Percentiles rank a stretch among this genome's conserved stretches.
These are phyloP conservation scores for Amborella trichopoda DNA, from an alignment of 164 flowering plant genomes.

Conservation along the genomic window DNA sequence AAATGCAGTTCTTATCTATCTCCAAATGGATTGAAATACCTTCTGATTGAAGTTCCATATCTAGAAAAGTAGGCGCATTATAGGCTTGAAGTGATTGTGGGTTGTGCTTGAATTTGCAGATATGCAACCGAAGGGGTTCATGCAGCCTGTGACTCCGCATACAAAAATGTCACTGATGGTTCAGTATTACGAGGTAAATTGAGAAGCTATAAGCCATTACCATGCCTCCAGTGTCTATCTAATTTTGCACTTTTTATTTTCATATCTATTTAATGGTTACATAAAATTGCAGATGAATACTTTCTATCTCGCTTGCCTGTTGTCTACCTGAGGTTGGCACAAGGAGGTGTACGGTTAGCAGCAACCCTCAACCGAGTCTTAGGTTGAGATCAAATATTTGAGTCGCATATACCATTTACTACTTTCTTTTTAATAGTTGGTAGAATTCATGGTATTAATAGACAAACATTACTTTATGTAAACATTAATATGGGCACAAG, in stretches of 20 bases:
- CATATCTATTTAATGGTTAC: neutral
- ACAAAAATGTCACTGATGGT: constrained; percentile 50
- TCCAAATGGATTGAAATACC: too few relatives aligned
- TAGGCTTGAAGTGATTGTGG: too few relatives aligned
- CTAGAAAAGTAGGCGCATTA: too few relatives aligned
- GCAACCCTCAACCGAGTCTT: constrained; percentile 75
- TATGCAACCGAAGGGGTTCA: constrained; percentile 77
- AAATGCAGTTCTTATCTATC: too few relatives aligned
- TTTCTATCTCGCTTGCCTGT: constrained; percentile 55
- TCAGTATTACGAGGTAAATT: constrained; percentile 56
- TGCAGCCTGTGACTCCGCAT: constrained; percentile 58
- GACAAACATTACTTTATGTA: too few relatives aligned
- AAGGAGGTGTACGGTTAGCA: constrained; percentile 77
- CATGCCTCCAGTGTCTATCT: neutral
- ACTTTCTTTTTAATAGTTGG: too few relatives aligned
- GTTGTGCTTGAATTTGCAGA: constrained; percentile 38
- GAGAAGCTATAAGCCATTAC: neutral
- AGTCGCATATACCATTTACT: too few relatives aligned
- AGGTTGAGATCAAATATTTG: constrained; percentile 16
- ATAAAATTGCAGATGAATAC: constrained; percentile 75
- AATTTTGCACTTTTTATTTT: neutral
- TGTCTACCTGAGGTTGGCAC: constrained; percentile 49
- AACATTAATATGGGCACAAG: neutral
- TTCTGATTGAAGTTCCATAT: too few relatives aligned
- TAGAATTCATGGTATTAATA: too few relatives aligned